A percentile compares a stretch with the other conserved stretches of the same genome.
phyloP scores from a whole-genome alignment of 441 rosid species.

The Gossypium trilobum region DNA sequence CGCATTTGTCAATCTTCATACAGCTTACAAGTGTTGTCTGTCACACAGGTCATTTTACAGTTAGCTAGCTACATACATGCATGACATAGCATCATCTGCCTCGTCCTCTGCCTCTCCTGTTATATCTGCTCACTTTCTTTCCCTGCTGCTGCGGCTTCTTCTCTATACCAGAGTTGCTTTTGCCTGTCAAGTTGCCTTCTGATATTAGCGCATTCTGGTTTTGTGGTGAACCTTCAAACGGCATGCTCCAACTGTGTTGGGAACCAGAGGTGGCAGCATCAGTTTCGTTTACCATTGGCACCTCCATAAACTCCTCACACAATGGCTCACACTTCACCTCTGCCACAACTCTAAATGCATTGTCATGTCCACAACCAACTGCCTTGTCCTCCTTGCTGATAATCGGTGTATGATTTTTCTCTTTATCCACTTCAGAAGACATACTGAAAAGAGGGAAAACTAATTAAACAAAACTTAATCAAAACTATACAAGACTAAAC shows the following conservation, averaged over 20 bases:
- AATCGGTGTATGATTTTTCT: slow-evolving; percentile 21
- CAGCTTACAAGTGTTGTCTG: slow-evolving; percentile 7
- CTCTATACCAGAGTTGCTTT: slow-evolving; percentile 26
- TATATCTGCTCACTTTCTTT: slow-evolving; percentile 29
- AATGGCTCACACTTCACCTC: slow-evolving; percentile 26
- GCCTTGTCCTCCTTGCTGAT: slow-evolving; percentile 24
- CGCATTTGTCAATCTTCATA: neutral
- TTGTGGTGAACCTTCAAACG: slow-evolving; percentile 30
- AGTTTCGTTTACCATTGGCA: slow-evolving; percentile 24
- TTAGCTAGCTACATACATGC: slow-evolving; percentile 5
- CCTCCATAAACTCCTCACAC: slow-evolving; percentile 38
- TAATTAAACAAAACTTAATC: neutral
- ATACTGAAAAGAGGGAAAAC: slow-evolving; percentile 28
- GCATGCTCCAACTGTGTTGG: slow-evolving; percentile 46
- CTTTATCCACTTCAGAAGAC: slow-evolving; percentile 28
- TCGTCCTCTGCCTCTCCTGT: slow-evolving; percentile 45
- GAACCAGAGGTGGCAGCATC: slow-evolving; percentile 32
- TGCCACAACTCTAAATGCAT: slow-evolving; percentile 1
- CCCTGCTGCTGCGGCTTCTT: slow-evolving; percentile 23
- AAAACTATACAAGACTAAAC: neutral
- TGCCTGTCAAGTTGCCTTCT: slow-evolving; percentile 27
- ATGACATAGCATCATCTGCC: slow-evolving; percentile 21
- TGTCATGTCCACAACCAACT: slow-evolving; percentile 17
- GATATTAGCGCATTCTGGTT: slow-evolving; percentile 26
- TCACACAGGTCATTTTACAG: slow-evolving; percentile 20